These are phyloP conservation scores for Talaromyces verruculosus DNA, from an alignment of 2,329 filamentous ascomycete genomes.

Conservation along the genomic window DNA sequence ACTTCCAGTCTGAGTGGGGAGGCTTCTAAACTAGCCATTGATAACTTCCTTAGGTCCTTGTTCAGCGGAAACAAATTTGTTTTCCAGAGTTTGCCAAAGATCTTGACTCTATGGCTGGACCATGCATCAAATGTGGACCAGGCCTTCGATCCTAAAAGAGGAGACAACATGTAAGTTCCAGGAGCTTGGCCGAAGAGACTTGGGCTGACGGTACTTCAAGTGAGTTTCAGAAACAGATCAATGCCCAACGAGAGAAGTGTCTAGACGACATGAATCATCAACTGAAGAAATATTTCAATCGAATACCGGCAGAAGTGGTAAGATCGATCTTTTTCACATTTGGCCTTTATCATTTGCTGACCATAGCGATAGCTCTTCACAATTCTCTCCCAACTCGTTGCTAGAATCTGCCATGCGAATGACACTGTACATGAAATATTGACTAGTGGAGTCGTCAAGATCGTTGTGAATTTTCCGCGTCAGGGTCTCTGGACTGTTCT, in stretches of 20 bases:
- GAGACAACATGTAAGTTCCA: constrained; percentile 44
- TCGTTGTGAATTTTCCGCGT: constrained; percentile 82
- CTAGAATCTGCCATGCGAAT: constrained; percentile 89
- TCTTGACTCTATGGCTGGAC: constrained; percentile 92
- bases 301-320: constrained; percentile 50
- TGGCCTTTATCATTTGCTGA: constrained; percentile 24
- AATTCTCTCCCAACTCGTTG: constrained; percentile 86
- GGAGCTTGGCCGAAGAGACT: background rate
- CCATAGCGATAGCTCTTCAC: constrained; percentile 47
- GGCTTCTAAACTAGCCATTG: constrained; percentile 81
- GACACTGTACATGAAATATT: constrained; percentile 73
- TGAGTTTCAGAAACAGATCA: constrained; percentile 50
- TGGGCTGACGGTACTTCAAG: constrained; percentile 26
- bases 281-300: constrained; percentile 72
- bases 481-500: constrained; percentile 91
- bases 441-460: constrained; percentile 76
- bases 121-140: constrained; percentile 74
- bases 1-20: constrained; percentile 68
- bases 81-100: constrained; percentile 87
- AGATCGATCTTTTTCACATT: constrained; percentile 17
- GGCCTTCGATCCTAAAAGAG: constrained; percentile 52
- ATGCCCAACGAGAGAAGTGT: constrained; percentile 59
- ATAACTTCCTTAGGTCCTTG: constrained; percentile 87
- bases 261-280: constrained; percentile 70
- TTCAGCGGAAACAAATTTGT: constrained; percentile 91